A percentile compares a stretch with the other conserved stretches of the same genome.
Conservation (phyloP, 176 grass and related monocot species). For the Zea luxurians region DNA sequence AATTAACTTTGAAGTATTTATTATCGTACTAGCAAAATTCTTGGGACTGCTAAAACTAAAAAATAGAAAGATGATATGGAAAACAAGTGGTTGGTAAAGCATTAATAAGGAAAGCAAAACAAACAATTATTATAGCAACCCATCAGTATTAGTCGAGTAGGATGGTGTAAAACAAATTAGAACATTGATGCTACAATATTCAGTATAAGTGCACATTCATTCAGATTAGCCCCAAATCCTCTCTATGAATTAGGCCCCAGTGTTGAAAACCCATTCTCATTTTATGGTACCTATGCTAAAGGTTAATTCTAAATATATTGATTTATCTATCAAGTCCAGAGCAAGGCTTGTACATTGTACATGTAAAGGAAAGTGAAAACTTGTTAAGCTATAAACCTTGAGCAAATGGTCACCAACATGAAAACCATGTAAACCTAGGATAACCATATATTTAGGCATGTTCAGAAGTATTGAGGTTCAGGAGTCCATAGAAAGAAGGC, state of each 20-base stretch:
- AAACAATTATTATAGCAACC: too few relatives aligned
- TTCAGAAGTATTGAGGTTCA: not conserved
- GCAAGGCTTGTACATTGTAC: not conserved
- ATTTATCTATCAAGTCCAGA: not conserved
- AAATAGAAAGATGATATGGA: too few relatives aligned
- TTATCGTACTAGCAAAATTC: too few relatives aligned
- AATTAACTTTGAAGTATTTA: too few relatives aligned
- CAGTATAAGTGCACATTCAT: too few relatives aligned
- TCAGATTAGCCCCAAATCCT: not conserved
- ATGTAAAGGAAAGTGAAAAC: not conserved
- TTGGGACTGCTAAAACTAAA: too few relatives aligned
- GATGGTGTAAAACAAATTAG: too few relatives aligned
- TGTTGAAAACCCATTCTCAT: not conserved
- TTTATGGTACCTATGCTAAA: not conserved
- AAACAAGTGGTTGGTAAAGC: too few relatives aligned
- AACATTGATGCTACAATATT: too few relatives aligned
- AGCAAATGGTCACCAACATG: not conserved
- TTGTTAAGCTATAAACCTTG: not conserved
- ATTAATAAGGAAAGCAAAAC: too few relatives aligned
- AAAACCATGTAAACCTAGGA: not conserved
- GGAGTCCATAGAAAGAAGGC: not conserved
- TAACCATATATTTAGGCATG: not conserved
- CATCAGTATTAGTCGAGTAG: too few relatives aligned
- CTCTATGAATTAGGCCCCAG: not conserved
- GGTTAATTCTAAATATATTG: not conserved